Evolutionary conservation across 2,329 filamentous ascomycete species (phyloP).

Genomic region (Neurospora sp.): DNA sequence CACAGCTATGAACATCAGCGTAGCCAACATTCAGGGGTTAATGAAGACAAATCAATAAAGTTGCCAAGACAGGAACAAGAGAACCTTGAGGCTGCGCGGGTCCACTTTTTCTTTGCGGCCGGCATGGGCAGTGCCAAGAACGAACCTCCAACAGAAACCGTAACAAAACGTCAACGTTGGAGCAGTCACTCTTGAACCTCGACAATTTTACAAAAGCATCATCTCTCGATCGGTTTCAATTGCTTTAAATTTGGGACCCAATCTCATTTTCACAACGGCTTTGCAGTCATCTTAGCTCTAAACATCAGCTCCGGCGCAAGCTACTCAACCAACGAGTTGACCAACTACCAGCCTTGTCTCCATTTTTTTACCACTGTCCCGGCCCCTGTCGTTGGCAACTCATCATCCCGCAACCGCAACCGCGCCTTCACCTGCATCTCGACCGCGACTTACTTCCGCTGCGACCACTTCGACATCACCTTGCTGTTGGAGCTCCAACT

Average conservation of each 20-base stretch:
- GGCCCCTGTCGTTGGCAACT: neutral
- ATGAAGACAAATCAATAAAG: neutral
- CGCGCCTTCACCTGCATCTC: neutral
- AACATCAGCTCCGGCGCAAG: neutral
- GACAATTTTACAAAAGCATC: neutral
- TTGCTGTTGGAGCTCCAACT: neutral
- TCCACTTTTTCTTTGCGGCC: neutral
- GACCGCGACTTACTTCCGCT: neutral
- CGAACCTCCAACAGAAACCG: neutral
- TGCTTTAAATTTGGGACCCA: neutral
- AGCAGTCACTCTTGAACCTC: neutral
- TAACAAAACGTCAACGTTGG: neutral
- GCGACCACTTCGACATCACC: neutral
- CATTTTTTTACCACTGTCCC: constrained; percentile 2
- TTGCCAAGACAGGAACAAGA: neutral
- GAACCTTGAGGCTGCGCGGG: neutral
- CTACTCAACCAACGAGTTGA: neutral
- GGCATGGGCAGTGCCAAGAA: neutral
- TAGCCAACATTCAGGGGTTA: neutral
- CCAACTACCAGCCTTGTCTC: constrained; percentile 4
- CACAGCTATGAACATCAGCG: neutral
- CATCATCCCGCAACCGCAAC: neutral
- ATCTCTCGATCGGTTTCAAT: neutral
- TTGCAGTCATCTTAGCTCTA: neutral
- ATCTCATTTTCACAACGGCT: neutral